Percentiles rank a stretch among this genome's conserved stretches.
phyloP scores from a whole-genome alignment of 2,329 filamentous ascomycete genomes.

The Kalaharituber pfeilii region DNA sequence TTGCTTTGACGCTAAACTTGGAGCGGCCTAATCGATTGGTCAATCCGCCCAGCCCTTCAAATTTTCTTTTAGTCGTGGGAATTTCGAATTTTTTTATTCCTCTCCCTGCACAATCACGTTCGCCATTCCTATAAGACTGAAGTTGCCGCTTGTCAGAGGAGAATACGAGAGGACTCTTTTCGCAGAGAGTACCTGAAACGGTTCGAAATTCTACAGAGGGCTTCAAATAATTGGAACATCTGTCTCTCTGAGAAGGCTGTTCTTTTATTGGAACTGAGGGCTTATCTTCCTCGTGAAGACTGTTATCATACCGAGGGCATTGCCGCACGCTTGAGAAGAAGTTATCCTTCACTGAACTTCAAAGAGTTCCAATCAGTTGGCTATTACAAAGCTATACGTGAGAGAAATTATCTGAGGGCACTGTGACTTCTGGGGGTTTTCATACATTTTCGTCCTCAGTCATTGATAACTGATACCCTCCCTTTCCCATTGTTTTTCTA shows the following conservation, averaged over 20 bases:
- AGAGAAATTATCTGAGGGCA: slow-evolving; percentile 6
- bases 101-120: slow-evolving; percentile 1
- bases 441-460: slow-evolving; percentile 5
- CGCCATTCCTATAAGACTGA: slow-evolving; percentile 12
- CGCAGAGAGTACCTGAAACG: slow-evolving; percentile 9
- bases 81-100: neutral
- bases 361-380: slow-evolving; percentile 5
- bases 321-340: neutral
- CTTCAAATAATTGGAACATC: slow-evolving; percentile 12
- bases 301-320: slow-evolving; percentile 7
- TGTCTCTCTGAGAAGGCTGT: too few species aligned
- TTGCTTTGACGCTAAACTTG: neutral
- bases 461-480: neutral
- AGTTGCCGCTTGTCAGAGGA: slow-evolving; percentile 14
- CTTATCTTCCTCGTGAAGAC: slow-evolving; percentile 6
- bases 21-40: neutral
- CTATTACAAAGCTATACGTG: neutral
- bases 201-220: slow-evolving; percentile 11
- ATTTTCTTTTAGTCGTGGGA: neutral
- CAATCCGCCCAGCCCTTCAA: neutral
- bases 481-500: slow-evolving; percentile 3
- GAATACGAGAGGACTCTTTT: slow-evolving; percentile 17
- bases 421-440: slow-evolving; percentile 9
- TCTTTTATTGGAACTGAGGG: slow-evolving; percentile 17
- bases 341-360: neutral